Percentiles rank a stretch among this genome's conserved stretches.
Conservation (phyloP, 352 stramenopile genomes). For the Aphanomyces invadans region DNA sequence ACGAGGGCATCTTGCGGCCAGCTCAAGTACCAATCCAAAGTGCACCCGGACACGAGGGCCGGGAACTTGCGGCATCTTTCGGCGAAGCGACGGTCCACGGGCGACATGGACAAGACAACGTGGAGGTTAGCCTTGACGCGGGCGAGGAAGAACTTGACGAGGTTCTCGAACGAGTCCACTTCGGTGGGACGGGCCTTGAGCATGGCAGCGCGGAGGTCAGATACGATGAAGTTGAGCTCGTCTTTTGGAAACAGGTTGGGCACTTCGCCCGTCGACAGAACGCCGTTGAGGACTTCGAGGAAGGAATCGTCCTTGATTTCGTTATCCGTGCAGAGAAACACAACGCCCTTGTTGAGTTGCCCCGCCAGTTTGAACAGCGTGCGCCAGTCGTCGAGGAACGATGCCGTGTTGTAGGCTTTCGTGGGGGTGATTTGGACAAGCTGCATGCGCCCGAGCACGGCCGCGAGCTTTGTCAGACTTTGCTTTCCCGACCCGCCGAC, state of each 20-base stretch:
- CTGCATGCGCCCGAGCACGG: constrained; percentile 64
- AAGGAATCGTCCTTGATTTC: constrained; percentile 89
- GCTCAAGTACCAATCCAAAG: constrained; percentile 86
- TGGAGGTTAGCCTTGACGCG: constrained; percentile 79
- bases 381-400: constrained; percentile 83
- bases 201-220: constrained; percentile 65
- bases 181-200: constrained; percentile 57
- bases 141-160: constrained; percentile 83
- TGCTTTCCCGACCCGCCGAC: constrained; percentile 87
- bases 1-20: constrained; percentile 85
- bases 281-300: constrained; percentile 82
- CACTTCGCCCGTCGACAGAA: constrained; percentile 82
- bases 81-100: constrained; percentile 65
- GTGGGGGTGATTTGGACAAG: constrained; percentile 84
- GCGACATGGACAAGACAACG: constrained; percentile 81
- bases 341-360: constrained; percentile 64
- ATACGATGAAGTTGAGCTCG: constrained; percentile 77
- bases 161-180: constrained; percentile 68
- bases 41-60: constrained; percentile 79
- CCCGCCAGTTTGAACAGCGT: constrained; percentile 77
- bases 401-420: constrained; percentile 77
- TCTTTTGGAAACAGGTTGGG: constrained; percentile 83
- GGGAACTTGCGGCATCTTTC: constrained; percentile 84
- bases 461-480: constrained; percentile 65
- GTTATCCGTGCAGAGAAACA: constrained; percentile 82